A percentile compares a stretch with the other conserved stretches of the same genome.
These are phyloP conservation scores for Smittium culicis DNA, from an alignment of 371 early-diverging fungal genomes.

Conservation along the genomic window DNA sequence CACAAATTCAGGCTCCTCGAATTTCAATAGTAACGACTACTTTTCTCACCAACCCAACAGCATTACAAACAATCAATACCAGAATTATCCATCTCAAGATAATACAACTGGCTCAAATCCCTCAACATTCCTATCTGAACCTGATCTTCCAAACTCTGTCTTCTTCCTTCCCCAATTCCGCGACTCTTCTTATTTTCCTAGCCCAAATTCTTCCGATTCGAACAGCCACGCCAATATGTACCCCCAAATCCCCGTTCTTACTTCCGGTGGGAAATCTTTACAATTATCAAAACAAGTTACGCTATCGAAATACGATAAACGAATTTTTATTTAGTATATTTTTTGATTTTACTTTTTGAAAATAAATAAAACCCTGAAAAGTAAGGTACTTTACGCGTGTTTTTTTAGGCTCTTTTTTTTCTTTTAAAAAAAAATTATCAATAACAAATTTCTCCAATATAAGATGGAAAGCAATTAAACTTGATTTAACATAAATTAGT, in stretches of 20 bases:
- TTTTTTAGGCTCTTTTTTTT: too few species aligned
- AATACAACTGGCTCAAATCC: neutral
- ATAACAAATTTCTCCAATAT: too few species aligned
- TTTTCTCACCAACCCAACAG: neutral
- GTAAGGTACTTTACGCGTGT: too few species aligned
- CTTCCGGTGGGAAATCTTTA: conserved; percentile 6
- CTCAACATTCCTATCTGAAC: neutral
- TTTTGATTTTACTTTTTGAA: too few species aligned
- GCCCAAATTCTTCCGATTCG: neutral
- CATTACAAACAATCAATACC: neutral
- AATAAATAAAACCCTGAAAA: too few species aligned
- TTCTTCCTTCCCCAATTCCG: neutral
- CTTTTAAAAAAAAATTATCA: too few species aligned
- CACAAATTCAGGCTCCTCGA: neutral
- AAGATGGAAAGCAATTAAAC: too few species aligned
- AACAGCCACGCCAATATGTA: neutral
- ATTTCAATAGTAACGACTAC: neutral
- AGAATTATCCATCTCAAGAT: neutral
- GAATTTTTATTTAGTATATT: neutral
- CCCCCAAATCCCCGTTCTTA: neutral
- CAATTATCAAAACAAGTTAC: neutral
- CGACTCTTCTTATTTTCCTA: neutral
- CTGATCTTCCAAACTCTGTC: neutral
- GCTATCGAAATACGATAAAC: conserved; percentile 5
- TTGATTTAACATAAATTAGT: too few species aligned